Conservation (phyloP, 2,329 filamentous ascomycete species). For the Remersonia thermophila region DNA sequence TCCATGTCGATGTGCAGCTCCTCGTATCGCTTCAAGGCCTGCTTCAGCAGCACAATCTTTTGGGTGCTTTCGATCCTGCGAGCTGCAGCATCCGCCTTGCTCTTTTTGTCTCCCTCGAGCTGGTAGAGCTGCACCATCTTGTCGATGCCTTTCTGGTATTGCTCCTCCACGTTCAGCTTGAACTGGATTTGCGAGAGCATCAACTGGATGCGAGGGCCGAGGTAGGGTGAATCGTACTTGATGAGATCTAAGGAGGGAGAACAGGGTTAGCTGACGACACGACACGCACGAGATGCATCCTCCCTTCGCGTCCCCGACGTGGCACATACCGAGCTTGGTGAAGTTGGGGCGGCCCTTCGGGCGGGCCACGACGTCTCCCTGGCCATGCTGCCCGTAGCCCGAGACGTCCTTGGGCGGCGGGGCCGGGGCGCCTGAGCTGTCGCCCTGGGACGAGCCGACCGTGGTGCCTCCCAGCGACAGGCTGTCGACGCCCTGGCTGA, state of each 20-base stretch:
- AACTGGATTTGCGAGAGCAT: conserved; percentile 99
- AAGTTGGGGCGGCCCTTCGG: conserved; percentile 75
- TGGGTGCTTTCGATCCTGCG: conserved; percentile 90
- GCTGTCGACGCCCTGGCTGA: conserved; percentile 53
- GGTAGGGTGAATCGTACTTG: conserved; percentile 92
- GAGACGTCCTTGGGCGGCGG: conserved; percentile 64
- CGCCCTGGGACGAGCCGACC: conserved; percentile 25
- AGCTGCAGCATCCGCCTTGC: conserved; percentile 81
- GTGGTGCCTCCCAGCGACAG: conserved; percentile 42
- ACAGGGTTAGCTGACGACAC: conserved; percentile 2
- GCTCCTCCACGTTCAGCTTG: conserved; percentile 96
- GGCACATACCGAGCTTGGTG: conserved; percentile 77
- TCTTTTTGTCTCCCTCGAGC: conserved; percentile 95
- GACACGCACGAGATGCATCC: background rate
- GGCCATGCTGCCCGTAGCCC: conserved; percentile 48
- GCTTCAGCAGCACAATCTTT: conserved; percentile 91
- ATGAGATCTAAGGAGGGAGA: conserved; percentile 61
- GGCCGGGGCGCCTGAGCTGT: conserved; percentile 38
- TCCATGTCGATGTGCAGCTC: conserved; percentile 94
- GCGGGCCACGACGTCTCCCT: conserved; percentile 63
- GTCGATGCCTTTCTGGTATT: conserved; percentile 97
- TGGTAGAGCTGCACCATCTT: conserved; percentile 98
- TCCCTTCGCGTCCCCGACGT: background rate
- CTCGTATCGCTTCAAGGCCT: conserved; percentile 92
- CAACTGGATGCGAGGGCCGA: conserved; percentile 93